These are phyloP conservation scores for Picea sitchensis DNA, from an alignment of 75 land plant species.

Conservation along the genomic window DNA sequence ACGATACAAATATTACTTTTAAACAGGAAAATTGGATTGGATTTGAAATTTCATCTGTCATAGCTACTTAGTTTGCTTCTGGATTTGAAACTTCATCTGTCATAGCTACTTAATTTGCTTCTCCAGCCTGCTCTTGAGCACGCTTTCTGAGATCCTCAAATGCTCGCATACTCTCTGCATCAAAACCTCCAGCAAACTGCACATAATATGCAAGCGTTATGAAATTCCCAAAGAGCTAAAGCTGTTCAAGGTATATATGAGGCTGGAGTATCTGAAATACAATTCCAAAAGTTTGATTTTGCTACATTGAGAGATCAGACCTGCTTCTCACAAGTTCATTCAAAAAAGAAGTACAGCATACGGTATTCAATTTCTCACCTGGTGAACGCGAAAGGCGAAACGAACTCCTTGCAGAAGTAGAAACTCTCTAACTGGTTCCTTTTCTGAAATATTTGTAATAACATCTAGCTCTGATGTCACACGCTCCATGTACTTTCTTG, in stretches of 20 bases:
- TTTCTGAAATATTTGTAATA: conserved; percentile 47
- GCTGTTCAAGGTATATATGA: background rate
- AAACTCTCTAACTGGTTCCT: conserved; percentile 90
- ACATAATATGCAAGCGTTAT: background rate
- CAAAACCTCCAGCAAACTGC: conserved; percentile 99
- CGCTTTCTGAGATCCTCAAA: conserved; percentile 87
- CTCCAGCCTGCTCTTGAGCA: conserved; percentile 20
- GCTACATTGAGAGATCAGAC: too few species aligned
- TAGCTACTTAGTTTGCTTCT: conserved; percentile 8
- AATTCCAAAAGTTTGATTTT: too few species aligned
- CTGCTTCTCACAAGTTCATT: too few species aligned
- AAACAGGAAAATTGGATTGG: too few species aligned
- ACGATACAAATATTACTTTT: too few species aligned
- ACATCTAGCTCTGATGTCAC: conserved; percentile 85
- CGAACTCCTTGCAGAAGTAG: conserved; percentile 92
- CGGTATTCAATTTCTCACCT: conserved; percentile 36
- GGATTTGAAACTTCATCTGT: background rate
- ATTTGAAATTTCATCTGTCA: background rate
- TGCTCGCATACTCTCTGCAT: conserved; percentile 88
- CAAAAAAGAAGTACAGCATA: background rate
- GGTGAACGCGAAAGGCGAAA: conserved; percentile 97
- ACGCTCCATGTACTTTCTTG: conserved; percentile 96
- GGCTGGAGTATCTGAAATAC: background rate
- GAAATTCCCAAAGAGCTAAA: background rate
- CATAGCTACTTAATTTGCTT: conserved; percentile 5